A percentile compares a stretch with the other conserved stretches of the same genome.
Conservation (phyloP, 2,329 filamentous ascomycete species). For the Diaporthe longicolla region DNA sequence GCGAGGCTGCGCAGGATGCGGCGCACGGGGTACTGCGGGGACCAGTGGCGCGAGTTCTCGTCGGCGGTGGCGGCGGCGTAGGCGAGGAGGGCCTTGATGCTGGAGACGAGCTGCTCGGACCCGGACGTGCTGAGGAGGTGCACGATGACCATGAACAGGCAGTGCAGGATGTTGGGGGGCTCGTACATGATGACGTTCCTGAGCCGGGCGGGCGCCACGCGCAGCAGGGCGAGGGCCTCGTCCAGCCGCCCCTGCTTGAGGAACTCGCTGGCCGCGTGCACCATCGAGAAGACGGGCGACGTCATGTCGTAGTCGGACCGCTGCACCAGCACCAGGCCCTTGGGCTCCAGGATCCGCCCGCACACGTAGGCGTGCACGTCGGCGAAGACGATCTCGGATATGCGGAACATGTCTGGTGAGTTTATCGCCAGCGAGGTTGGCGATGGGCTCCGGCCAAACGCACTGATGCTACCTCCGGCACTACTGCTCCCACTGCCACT, state of each 20-base stretch:
- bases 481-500: too few relatives aligned
- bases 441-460: constrained; percentile 21
- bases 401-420: constrained; percentile 35
- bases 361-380: constrained; percentile 41
- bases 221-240: constrained; percentile 38
- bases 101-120: constrained; percentile 23
- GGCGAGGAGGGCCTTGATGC: constrained; percentile 34
- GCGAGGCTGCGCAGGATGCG: constrained; percentile 37
- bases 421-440: constrained; percentile 29
- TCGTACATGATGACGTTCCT: constrained; percentile 34
- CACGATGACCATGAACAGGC: constrained; percentile 39
- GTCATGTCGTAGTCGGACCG: constrained; percentile 14
- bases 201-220: constrained; percentile 33
- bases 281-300: constrained; percentile 31
- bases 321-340: constrained; percentile 10
- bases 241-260: constrained; percentile 33
- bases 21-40: constrained; percentile 37
- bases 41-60: constrained; percentile 33
- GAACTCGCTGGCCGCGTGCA: constrained; percentile 36
- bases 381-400: constrained; percentile 39
- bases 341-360: constrained; percentile 22
- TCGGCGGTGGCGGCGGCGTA: constrained; percentile 37
- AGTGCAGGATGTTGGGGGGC: constrained; percentile 33
- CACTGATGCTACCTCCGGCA: not conserved
- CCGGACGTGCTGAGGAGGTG: constrained; percentile 34